Base-by-base conservation (phyloP, 768 basidiomycete species). In the Dacryopinax primogenitus region DNA sequence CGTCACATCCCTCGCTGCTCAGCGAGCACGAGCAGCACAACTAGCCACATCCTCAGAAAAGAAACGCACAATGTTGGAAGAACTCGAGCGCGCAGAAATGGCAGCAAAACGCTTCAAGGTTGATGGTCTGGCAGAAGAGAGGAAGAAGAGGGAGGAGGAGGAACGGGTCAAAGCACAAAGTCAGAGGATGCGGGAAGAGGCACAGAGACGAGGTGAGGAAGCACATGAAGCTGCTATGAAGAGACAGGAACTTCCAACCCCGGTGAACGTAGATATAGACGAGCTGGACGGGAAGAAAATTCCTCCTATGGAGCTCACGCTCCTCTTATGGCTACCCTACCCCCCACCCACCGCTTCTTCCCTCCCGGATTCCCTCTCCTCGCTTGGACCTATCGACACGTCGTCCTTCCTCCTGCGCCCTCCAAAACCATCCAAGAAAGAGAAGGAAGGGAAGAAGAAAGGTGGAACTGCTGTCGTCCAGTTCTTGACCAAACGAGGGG, bases 101-200 rank as follows among this genome's bases (percentile, higher is more conserved):
- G 86, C 81, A 21, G 84, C 86, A 75, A 92, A 90, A 78, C 88
- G 86, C 71, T 78, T 83, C 1, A 80, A 81, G 62, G 68, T 80
- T 63, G 86, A 84, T n/a, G 82, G 83, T 68, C 79, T 83, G 67
- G 64, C 33, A 16, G 78, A 82, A 67, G 82, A 85, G 67, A 82
- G 83, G 1, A 78, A 76, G 47, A 74, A 78, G 63, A 81, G 81
- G 75, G 77, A 81, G 6, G 84, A 87, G 72, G 84, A 84, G 1
- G 88, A 88, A 72, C 79, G 78, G 39, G 84, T 92, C 63, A 88
- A 86, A 73, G 87, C 88, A 45, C 85, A 86, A 67, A 89, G 90
- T 0, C 77, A 84, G 68, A 77, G 78, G 64, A 68, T 90, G 35
- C 62, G 35, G 11, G 32, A 47, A 30, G 12, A 18, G 18, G 21